Base-by-base conservation (phyloP, 768 basidiomycete genomes). In the Auricularia auricula-judae region DNA sequence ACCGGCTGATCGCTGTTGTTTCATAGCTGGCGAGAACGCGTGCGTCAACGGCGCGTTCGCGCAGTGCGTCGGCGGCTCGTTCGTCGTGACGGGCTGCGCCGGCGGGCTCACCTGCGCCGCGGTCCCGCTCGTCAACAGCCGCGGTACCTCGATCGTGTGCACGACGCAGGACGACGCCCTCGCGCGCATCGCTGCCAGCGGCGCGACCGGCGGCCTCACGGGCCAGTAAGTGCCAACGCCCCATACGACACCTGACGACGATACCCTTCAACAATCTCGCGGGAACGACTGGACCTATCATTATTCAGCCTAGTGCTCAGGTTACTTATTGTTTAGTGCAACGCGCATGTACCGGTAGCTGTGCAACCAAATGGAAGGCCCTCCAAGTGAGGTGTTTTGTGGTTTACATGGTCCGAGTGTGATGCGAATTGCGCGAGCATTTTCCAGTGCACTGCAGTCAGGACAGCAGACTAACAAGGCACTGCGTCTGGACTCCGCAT, bases 31-130 rank as follows among this genome's bases (percentile, higher is more conserved):
- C 16, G 72, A 80, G 60, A 69, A 78, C 44, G 82, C 84, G 7
- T 87, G 86, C 68, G 71, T 84, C 10, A 73, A 71, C 36, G 83
- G 82, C 63, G 66, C 77, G 39, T 82, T 86, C 65, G 84, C 85
- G 1, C 83, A 83, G 66, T 87, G 86, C 69, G 82, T 81, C 16
- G 54, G 66, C 56, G 65, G 65, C 33, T 64, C 70, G 56, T 78
- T 76, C 66, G 72, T 70, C 29, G 65, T 68, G 33, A 73, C 71
- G 4, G 61, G 69, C 16, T 78, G 77, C 63, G 72, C 68, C 0
- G 68, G 62, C 3, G 68, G 71, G 5, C 66, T 73, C 36, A 74
- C 72, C 3, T 84, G 83, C 62, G 76, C 76, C 66, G 84, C 84
- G 1, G 72, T 86, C 39, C 85, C 85, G 14, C 71, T 82, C 34